Conservation (phyloP, 2,329 filamentous ascomycete species). For the Cryphonectria nitschkei region DNA sequence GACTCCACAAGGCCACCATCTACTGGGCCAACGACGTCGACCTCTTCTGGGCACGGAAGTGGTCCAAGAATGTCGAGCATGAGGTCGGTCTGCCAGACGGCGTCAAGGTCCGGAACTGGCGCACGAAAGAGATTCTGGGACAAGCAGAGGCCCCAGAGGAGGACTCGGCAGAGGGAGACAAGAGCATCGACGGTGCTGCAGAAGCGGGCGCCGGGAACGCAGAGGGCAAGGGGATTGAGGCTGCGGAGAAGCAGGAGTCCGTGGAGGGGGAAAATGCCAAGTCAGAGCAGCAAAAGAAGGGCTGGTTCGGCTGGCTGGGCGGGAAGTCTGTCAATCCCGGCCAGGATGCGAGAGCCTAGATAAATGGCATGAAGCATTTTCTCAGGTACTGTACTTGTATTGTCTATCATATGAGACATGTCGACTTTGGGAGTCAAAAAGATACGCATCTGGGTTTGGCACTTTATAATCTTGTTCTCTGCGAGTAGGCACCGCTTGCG, state of each 20-base stretch:
- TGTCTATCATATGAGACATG: not conserved
- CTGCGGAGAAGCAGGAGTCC: not conserved
- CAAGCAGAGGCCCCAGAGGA: not conserved
- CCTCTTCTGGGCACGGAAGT: conserved; percentile 49
- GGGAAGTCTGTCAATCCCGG: conserved; percentile 19
- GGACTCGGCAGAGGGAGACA: not conserved
- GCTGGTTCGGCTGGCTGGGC: conserved; percentile 23
- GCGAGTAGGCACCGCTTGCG: not conserved
- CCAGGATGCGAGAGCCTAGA: conserved; percentile 23
- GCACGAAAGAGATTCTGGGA: conserved; percentile 21
- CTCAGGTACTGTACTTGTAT: not conserved
- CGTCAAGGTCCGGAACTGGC: conserved; percentile 21
- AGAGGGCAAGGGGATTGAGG: not conserved
- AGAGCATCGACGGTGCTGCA: not conserved
- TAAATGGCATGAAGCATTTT: not conserved
- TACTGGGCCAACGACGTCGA: conserved; percentile 57
- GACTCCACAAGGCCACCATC: conserved; percentile 48
- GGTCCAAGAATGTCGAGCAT: conserved; percentile 60
- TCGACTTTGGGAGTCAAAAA: not conserved
- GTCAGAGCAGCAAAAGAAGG: conserved; percentile 17
- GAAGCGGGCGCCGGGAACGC: not conserved
- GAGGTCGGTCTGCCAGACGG: conserved; percentile 42
- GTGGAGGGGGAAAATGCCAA: not conserved
- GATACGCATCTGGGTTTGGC: not conserved
- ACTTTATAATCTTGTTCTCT: not conserved